Evolutionary conservation across 495 filamentous ascomycete species (phyloP).

Genomic region (Penicillium manginii): DNA sequence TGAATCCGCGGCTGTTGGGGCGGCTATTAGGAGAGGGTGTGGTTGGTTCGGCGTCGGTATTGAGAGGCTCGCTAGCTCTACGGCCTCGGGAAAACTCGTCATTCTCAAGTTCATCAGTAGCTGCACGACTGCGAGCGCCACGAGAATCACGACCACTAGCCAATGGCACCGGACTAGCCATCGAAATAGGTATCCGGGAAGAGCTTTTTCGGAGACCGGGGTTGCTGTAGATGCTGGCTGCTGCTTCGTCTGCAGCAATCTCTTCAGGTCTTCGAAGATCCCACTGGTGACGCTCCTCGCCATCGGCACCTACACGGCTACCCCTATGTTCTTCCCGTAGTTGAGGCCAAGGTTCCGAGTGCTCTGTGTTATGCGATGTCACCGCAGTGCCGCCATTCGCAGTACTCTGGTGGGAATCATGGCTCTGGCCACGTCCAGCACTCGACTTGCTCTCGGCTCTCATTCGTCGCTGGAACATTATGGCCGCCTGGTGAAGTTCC

Average conservation of each 20-base stretch:
- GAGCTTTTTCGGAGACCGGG: slow-evolving; percentile 51
- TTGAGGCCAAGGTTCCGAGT: slow-evolving; percentile 44
- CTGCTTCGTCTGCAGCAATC: slow-evolving; percentile 65
- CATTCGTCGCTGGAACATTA: slow-evolving; percentile 64
- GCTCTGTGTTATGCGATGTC: slow-evolving; percentile 38
- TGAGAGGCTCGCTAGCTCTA: slow-evolving; percentile 72
- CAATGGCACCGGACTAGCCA: slow-evolving; percentile 75
- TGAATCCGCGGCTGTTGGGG: slow-evolving; percentile 48
- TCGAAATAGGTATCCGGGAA: slow-evolving; percentile 85
- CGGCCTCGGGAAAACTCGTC: slow-evolving; percentile 65
- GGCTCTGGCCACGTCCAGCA: slow-evolving; percentile 54
- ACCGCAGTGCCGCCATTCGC: slow-evolving; percentile 31
- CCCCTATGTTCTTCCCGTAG: slow-evolving; percentile 45
- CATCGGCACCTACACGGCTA: slow-evolving; percentile 39
- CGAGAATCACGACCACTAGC: slow-evolving; percentile 74
- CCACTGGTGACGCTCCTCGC: slow-evolving; percentile 53
- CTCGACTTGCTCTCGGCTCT: slow-evolving; percentile 65
- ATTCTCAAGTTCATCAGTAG: slow-evolving; percentile 51
- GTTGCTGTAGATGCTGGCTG: slow-evolving; percentile 45
- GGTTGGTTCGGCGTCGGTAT: slow-evolving; percentile 57
- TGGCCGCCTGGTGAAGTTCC: slow-evolving; percentile 87
- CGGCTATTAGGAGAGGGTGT: slow-evolving; percentile 46
- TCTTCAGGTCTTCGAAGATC: slow-evolving; percentile 83
- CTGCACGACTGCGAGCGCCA: slow-evolving; percentile 61
- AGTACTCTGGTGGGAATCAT: slow-evolving; percentile 47